Percentiles rank a stretch among this genome's conserved stretches.
Conservation (phyloP, 805 yeast species). For the Ogataea neopini region DNA sequence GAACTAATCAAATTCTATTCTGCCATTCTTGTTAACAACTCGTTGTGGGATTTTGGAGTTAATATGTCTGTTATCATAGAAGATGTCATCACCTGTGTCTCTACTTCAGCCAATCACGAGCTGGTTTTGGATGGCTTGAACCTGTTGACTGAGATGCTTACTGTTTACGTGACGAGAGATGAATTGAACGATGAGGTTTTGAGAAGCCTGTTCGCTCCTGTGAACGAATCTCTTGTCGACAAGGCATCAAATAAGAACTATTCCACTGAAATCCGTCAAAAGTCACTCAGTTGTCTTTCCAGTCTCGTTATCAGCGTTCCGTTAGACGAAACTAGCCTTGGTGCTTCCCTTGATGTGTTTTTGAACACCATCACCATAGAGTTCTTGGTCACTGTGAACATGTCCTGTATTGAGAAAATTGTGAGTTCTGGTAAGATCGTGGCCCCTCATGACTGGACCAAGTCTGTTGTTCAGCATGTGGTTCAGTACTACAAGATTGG, state of each 20-base stretch:
- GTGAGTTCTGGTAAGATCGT: conserved; percentile 10
- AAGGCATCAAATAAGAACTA: conserved; percentile 33
- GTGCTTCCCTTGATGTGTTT: conserved; percentile 21
- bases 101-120: conserved; percentile 32
- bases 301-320: conserved; percentile 19
- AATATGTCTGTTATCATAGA: conserved; percentile 26
- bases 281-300: conserved; percentile 27
- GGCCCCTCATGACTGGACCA: conserved; percentile 24
- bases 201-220: conserved; percentile 1
- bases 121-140: conserved; percentile 32
- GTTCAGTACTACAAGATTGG: conserved; percentile 22
- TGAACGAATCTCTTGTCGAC: conserved; percentile 22
- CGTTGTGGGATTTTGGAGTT: conserved; percentile 34
- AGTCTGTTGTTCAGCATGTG: conserved; percentile 17
- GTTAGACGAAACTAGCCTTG: conserved; percentile 2
- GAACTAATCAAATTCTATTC: conserved; percentile 40
- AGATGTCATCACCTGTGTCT: conserved; percentile 23
- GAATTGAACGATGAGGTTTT: conserved; percentile 5
- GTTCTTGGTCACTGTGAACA: conserved; percentile 27
- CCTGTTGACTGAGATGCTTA: conserved; percentile 25
- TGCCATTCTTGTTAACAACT: conserved; percentile 34
- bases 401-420: conserved; percentile 25
- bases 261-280: conserved; percentile 36
- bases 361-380: conserved; percentile 30
- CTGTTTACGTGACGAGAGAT: conserved; percentile 14